A percentile compares a stretch with the other conserved stretches of the same genome.
Evolutionary conservation across 2,329 filamentous ascomycete species (phyloP).

Genomic region (Didymella segeticola): DNA sequence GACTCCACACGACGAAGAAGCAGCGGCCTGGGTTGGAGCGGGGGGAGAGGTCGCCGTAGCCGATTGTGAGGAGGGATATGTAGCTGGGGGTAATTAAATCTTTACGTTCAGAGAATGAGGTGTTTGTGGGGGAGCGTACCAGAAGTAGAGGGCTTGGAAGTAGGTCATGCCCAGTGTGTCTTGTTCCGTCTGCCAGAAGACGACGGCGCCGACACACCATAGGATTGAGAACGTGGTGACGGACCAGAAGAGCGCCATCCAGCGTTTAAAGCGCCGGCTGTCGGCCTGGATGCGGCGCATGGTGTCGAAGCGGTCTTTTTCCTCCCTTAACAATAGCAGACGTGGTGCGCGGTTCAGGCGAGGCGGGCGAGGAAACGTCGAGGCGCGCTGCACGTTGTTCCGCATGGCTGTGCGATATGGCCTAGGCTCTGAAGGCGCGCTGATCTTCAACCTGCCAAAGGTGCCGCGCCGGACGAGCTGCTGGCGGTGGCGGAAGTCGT

Average conservation of each 20-base stretch:
- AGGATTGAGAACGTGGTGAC: slow-evolving; percentile 72
- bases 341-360: slow-evolving; percentile 48
- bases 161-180: slow-evolving; percentile 68
- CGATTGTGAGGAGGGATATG: slow-evolving; percentile 81
- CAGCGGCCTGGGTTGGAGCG: slow-evolving; percentile 78
- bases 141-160: slow-evolving; percentile 84
- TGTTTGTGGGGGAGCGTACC: too few species aligned
- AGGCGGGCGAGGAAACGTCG: slow-evolving; percentile 10
- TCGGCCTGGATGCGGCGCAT: slow-evolving; percentile 81
- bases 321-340: slow-evolving; percentile 63
- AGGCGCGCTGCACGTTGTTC: slow-evolving; percentile 14
- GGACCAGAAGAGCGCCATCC: slow-evolving; percentile 75
- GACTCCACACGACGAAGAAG: slow-evolving; percentile 93
- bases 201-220: slow-evolving; percentile 80
- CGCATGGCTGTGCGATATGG: slow-evolving; percentile 31
- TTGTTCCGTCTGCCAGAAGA: slow-evolving; percentile 71
- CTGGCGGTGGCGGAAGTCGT: slow-evolving; percentile 53
- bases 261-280: slow-evolving; percentile 71
- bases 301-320: slow-evolving; percentile 73
- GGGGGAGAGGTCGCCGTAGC: slow-evolving; percentile 82
- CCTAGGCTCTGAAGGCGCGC: slow-evolving; percentile 33
- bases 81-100: too few species aligned
- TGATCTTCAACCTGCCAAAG: slow-evolving; percentile 29
- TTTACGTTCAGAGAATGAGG: too few species aligned
- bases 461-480: slow-evolving; percentile 29